Evolutionary conservation across 2,329 filamentous ascomycete species (phyloP), one percentile per base, ranked within the genome.

Genomic region (Fusarium tuaranense): DNA sequence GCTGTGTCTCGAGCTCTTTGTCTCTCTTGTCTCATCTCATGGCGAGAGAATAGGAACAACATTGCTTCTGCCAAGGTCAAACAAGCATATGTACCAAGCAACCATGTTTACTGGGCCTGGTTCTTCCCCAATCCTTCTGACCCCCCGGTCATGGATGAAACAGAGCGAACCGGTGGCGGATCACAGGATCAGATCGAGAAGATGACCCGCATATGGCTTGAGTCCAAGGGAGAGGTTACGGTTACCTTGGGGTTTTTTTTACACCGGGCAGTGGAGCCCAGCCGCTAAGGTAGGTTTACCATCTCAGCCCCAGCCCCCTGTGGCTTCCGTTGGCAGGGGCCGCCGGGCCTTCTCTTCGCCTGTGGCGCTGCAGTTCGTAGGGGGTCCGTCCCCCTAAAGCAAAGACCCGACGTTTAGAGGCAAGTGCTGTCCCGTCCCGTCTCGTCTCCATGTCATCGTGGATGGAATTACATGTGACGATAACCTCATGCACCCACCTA

Each of bases 401-500:
- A 62, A 48, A 14, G 38, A 30, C 12, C 20, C 14, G 27, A 36
- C 34, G 34, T 36, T 30, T 25, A 48, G 32, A 63, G 51, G 48
- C n/a, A 60, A 30, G 48, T 30, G 51, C 51, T 32, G 27, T 27
- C 39, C 39, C 38, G 27, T 27, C 39, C 39, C 38, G 38, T 46
- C 46, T 30, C 9, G 30, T 32, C 30, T 32, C 30, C 30, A 30
- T 66, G 53, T 38, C 53, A 59, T 61, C 44, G 38, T 30, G 65
- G 65, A 63, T 67, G 20, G 57, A 67, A 71, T 66, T 62, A 61
- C 70, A 69, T 73, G 63, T 73, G 65, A 71, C 48, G 70, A 65
- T 71, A 69, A 62, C 61, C 48, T 69, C 73, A 71, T 36, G 30
- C 51, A 55, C 30, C 41, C 48, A 55, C 30, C 41, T 46, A 16